Conservation (phyloP, 371 early-diverging fungal genomes). For the Chytridium lagenaria region DNA sequence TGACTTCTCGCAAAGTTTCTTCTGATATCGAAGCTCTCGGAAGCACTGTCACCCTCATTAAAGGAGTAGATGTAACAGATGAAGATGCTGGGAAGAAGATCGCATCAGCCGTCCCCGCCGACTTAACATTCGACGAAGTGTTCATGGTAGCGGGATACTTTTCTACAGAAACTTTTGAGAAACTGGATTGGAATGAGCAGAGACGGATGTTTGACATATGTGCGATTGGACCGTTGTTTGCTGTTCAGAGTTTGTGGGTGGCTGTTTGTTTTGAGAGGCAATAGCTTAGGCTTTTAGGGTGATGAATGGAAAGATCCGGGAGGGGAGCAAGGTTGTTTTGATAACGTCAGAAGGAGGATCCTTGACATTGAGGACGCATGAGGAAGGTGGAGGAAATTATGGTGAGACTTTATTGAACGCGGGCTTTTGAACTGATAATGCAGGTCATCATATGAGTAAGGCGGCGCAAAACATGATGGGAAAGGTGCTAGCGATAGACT, state of each 20-base stretch:
- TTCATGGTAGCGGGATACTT: slow-evolving; percentile 4
- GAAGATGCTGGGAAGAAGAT: neutral
- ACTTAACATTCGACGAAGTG: neutral
- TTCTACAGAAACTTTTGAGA: neutral
- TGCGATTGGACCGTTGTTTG: slow-evolving; percentile 1
- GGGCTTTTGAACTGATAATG: neutral
- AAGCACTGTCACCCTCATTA: neutral
- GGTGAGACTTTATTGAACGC: neutral
- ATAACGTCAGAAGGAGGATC: slow-evolving; percentile 20
- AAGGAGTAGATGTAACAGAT: neutral
- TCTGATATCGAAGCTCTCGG: neutral
- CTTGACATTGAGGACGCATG: slow-evolving; percentile 7
- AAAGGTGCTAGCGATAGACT: slow-evolving; percentile 12
- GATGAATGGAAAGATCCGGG: neutral
- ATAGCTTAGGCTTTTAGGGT: neutral
- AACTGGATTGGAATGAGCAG: neutral
- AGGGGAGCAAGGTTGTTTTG: slow-evolving; percentile 9
- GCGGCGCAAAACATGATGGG: slow-evolving; percentile 26
- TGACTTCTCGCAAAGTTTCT: neutral
- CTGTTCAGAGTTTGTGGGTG: neutral
- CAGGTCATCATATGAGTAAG: slow-evolving; percentile 18
- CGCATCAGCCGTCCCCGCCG: neutral
- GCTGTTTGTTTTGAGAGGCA: neutral
- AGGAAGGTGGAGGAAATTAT: slow-evolving; percentile 23
- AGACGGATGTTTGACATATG: slow-evolving; percentile 4